Percentiles rank a stretch among this genome's conserved stretches.
phyloP scores from a whole-genome alignment of 192 early-diverging fungal genomes.

The Backusella westeae region DNA sequence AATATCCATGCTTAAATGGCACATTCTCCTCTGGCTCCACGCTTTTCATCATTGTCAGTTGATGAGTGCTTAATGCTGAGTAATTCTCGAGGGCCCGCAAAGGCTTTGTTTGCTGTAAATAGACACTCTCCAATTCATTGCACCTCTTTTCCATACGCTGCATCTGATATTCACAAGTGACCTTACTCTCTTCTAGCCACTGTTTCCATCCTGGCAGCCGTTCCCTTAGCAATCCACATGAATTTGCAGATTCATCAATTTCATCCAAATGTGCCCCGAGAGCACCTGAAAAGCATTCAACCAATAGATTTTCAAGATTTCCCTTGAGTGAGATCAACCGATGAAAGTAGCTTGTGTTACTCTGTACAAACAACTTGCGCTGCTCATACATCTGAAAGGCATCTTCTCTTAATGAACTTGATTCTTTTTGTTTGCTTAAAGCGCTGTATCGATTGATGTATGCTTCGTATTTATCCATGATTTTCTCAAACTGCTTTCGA shows the following conservation, averaged over 20 bases:
- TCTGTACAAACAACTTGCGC: constrained; percentile 60
- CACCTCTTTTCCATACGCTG: constrained; percentile 21
- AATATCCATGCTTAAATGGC: constrained; percentile 59
- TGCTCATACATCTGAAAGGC: constrained; percentile 67
- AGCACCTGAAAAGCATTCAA: constrained; percentile 45
- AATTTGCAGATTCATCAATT: constrained; percentile 34
- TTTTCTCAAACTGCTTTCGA: constrained; percentile 46
- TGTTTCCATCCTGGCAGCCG: constrained; percentile 37
- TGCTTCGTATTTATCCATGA: constrained; percentile 59
- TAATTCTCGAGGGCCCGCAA: constrained; percentile 22
- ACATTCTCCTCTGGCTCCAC: not conserved
- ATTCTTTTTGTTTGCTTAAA: constrained; percentile 63
- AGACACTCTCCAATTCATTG: constrained; percentile 27
- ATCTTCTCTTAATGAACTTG: constrained; percentile 66
- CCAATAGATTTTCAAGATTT: constrained; percentile 48
- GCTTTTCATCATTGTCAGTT: not conserved
- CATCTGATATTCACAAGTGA: constrained; percentile 30
- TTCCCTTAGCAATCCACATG: constrained; percentile 34
- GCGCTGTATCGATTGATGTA: constrained; percentile 55
- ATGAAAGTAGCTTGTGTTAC: constrained; percentile 49
- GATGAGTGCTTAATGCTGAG: not conserved
- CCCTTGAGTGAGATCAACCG: constrained; percentile 56
- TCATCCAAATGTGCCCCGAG: constrained; percentile 40
- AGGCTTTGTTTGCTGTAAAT: constrained; percentile 20
- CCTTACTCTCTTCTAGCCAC: constrained; percentile 39